Evolutionary conservation across 2,329 filamentous ascomycete genomes (phyloP), one percentile per base, ranked within the genome.

Genomic region (Sphaceloma murrayae): DNA sequence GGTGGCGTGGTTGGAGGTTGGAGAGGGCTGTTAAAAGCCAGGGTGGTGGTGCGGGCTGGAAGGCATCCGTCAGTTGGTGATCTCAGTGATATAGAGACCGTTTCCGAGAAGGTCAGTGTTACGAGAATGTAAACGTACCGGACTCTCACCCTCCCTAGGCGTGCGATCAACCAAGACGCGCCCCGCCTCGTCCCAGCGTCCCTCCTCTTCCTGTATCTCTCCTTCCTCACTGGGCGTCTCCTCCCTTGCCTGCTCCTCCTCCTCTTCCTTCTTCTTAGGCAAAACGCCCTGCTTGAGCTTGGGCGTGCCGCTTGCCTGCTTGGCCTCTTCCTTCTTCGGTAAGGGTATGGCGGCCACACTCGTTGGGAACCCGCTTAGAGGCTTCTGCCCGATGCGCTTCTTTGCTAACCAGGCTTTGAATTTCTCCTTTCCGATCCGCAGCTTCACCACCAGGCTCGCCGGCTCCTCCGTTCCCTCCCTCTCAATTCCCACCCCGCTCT

Each of bases 391-490:
- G 53, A 60, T 46, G 51, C 58, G 46, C 32, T 67, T 59, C 45
- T 79, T 78, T 45, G 69, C 74, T 52, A 81, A 61, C 43, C 79
- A 71, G 55, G 82, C 79, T 51, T 74, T 75, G 33, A 91, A 73
- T 56, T 78, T 89, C 4, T 84, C 79, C 48, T 75, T 78, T 33
- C 74, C 67, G 45, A 96, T 75, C 58, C 73, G 82, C 19, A 98
- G 69, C 52, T 77, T 88, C 42, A 98, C 75, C 18, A 87, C 68
- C 40, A 87, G 63, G 7, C 64, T 79, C 73, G 52, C 87, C 82
- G 47, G 89, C 83, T 87, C 82, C 44, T 87, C 81, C 45, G 75
- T 91, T 52, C 89, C 86, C 57, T 95, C 88, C 38, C 85, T 76
- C 32, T 78, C 75, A 46, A 72, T 70, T 45, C 74, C 58, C 11